These are phyloP conservation scores for Lactarius quietus DNA, from an alignment of 768 basidiomycete species.

Conservation along the genomic window DNA sequence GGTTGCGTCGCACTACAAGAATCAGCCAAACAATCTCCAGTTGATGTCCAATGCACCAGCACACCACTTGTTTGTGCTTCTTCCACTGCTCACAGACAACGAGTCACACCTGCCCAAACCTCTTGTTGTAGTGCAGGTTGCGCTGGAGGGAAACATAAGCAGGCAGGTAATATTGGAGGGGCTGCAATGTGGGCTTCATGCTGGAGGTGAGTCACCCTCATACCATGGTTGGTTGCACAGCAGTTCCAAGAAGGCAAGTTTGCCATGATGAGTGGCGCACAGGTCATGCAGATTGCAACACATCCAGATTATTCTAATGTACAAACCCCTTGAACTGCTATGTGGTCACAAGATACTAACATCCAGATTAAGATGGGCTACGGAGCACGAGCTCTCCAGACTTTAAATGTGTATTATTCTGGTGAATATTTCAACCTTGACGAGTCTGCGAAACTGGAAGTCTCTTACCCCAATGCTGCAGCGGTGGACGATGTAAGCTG, in stretches of 20 bases:
- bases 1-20: constrained; percentile 98
- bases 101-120: constrained; percentile 92
- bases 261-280: constrained; percentile 83
- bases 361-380: constrained; percentile 80
- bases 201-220: constrained; percentile 96
- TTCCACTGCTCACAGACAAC: constrained; percentile 88
- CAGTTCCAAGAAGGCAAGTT: constrained; percentile 97
- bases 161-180: constrained; percentile 83
- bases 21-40: constrained; percentile 98
- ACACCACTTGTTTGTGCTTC: constrained; percentile 92
- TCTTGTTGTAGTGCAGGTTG: constrained; percentile 92
- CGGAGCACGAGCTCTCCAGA: constrained; percentile 85
- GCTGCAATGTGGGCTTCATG: constrained; percentile 74
- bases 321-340: constrained; percentile 31
- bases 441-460: constrained; percentile 53
- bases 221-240: constrained; percentile 93
- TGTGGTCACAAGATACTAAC: constrained; percentile 16
- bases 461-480: constrained; percentile 59
- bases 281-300: constrained; percentile 89
- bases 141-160: constrained; percentile 90
- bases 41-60: constrained; percentile 95
- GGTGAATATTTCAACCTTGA: constrained; percentile 89
- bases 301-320: constrained; percentile 95
- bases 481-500: constrained; percentile 46
- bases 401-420: constrained; percentile 85